Evolutionary conservation across 108 stramenopile genomes (phyloP).

Genomic region (Stephanodiscus minutulus): DNA sequence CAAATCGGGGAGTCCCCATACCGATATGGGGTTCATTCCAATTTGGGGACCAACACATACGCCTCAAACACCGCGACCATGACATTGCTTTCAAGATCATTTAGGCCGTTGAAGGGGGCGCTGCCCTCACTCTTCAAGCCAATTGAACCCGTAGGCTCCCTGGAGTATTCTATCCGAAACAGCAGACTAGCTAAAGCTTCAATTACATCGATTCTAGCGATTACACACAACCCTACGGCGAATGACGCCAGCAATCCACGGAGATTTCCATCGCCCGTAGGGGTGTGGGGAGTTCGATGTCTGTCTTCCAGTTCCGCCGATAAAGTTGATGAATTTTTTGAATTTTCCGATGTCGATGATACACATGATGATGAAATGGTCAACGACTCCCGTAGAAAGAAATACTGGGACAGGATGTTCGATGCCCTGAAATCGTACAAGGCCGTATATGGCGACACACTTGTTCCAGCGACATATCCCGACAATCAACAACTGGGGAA

Average conservation of each 20-base stretch:
- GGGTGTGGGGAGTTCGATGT: neutral
- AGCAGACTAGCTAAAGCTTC: neutral
- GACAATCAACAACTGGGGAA: slow-evolving; percentile 46
- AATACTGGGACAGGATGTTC: slow-evolving; percentile 44
- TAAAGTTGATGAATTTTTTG: neutral
- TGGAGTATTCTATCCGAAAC: neutral
- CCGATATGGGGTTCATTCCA: no score
- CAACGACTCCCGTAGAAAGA: slow-evolving; percentile 2
- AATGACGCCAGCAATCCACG: neutral
- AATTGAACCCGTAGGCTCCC: neutral
- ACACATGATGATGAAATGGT: neutral
- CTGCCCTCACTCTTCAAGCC: neutral
- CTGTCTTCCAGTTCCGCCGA: neutral
- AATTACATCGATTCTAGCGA: neutral
- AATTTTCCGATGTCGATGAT: neutral
- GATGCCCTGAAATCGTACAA: slow-evolving; percentile 37
- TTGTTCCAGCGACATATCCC: slow-evolving; percentile 43
- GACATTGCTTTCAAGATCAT: slow-evolving; percentile 2
- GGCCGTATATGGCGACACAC: slow-evolving; percentile 44
- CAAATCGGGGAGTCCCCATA: no score
- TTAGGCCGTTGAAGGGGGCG: neutral
- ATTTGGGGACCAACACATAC: no score
- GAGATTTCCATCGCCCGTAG: neutral
- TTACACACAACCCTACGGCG: neutral
- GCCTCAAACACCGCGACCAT: neutral